phyloP scores from a whole-genome alignment of 169 alveolate genomes.

The Theileria sp. region DNA sequence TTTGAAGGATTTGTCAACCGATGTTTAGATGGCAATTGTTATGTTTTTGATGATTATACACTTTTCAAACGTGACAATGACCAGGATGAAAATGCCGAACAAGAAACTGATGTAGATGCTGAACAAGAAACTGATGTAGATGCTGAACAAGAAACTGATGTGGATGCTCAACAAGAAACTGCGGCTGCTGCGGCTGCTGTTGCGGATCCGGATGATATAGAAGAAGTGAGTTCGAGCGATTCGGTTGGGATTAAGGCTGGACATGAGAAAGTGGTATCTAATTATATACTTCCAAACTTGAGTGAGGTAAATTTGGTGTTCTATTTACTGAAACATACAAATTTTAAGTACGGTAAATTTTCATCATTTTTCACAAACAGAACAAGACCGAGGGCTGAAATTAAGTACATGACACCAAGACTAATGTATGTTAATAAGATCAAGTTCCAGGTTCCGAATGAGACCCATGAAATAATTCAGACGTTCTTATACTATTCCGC shows the following conservation, averaged over 20 bases:
- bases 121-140: slow-evolving; percentile 2
- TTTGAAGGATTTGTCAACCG: slow-evolving; percentile 14
- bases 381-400: slow-evolving; percentile 2
- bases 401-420: slow-evolving; percentile 12
- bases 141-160: neutral
- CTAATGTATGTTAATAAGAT: neutral
- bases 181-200: too few relatives aligned
- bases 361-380: neutral
- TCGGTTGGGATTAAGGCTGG: neutral
- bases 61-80: neutral
- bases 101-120: slow-evolving; percentile 3
- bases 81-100: neutral
- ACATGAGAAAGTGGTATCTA: neutral
- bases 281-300: slow-evolving; percentile 7
- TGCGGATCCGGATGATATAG: slow-evolving; percentile 30
- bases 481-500: neutral
- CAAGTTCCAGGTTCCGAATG: neutral
- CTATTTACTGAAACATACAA: neutral
- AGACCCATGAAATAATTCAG: neutral
- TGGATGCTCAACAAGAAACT: slow-evolving; percentile 7
- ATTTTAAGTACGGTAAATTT: slow-evolving; percentile 1
- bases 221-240: slow-evolving; percentile 13
- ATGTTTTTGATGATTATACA: slow-evolving; percentile 14
- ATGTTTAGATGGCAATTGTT: slow-evolving; percentile 21
- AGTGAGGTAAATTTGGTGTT: slow-evolving; percentile 9